Conservation (phyloP, 768 basidiomycete genomes). For the Boletellus ananas region DNA sequence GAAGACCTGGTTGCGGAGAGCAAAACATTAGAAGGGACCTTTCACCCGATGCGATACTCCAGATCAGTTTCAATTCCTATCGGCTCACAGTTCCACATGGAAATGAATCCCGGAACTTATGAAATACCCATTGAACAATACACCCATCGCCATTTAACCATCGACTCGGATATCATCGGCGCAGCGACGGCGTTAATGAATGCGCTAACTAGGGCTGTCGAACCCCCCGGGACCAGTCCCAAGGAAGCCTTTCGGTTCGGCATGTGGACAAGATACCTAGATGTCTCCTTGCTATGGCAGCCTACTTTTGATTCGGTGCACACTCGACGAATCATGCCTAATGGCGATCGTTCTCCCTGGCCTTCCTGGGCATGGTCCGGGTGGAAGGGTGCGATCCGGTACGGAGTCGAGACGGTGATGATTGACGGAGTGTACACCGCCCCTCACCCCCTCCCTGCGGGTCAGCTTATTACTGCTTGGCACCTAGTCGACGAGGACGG, state of each 20-base stretch:
- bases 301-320: not conserved
- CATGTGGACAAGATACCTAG: not conserved
- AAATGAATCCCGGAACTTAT: not conserved
- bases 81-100: too few relatives aligned
- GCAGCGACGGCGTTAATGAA: not conserved
- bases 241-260: not conserved
- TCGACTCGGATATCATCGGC: not conserved
- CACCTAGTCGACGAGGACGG: not conserved
- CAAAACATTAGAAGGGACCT: not conserved
- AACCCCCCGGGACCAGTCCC: not conserved
- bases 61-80: not conserved
- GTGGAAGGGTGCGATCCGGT: not conserved
- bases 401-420: not conserved
- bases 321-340: not conserved
- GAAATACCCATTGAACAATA: not conserved
- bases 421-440: too few relatives aligned
- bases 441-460: not conserved
- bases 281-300: not conserved
- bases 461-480: not conserved
- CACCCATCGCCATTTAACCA: not conserved
- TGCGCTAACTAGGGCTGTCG: not conserved
- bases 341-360: not conserved
- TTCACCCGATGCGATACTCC: not conserved
- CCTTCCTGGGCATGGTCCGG: slow-evolving; percentile 6
- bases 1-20: not conserved